A percentile compares a stretch with the other conserved stretches of the same genome.
These are phyloP conservation scores for Cyclostephanos tholiformis DNA, from an alignment of 108 stramenopile genomes.

Conservation along the genomic window DNA sequence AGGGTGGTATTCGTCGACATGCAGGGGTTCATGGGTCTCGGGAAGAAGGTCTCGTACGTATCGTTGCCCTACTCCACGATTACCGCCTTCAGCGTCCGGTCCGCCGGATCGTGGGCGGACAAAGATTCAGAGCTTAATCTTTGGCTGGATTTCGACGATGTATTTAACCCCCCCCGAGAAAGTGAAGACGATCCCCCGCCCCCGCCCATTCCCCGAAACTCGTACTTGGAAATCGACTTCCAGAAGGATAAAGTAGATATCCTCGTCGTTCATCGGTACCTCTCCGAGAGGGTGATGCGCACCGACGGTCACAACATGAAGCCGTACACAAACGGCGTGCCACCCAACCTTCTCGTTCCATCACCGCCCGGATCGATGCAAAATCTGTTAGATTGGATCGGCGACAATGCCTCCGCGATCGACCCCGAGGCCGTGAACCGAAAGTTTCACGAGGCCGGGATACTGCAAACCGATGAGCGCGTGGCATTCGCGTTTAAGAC, in stretches of 20 bases:
- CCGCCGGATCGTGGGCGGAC: conserved; percentile 61
- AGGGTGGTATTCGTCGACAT: conserved; percentile 62
- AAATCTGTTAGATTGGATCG: conserved; percentile 56
- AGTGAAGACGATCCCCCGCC: conserved; percentile 59
- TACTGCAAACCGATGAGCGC: conserved; percentile 66
- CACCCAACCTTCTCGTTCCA: conserved; percentile 33
- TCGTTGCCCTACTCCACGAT: conserved; percentile 57
- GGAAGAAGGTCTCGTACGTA: conserved; percentile 61
- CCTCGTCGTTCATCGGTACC: conserved; percentile 56
- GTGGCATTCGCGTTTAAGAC: conserved; percentile 72
- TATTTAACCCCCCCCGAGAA: conserved; percentile 45
- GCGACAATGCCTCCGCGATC: conserved; percentile 60
- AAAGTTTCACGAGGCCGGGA: conserved; percentile 50
- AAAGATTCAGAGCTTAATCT: conserved; percentile 61
- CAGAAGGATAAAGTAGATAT: conserved; percentile 73
- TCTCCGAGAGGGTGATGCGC: conserved; percentile 55
- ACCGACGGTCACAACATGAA: conserved; percentile 31
- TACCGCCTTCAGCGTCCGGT: conserved; percentile 49
- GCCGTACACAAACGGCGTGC: conserved; percentile 38
- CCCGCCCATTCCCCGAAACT: conserved; percentile 52
- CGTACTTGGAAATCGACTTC: conserved; percentile 68
- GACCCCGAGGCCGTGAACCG: conserved; percentile 51
- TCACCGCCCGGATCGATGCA: conserved; percentile 37
- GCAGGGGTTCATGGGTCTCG: conserved; percentile 59
- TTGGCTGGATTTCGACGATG: conserved; percentile 65